These are phyloP conservation scores for Brassica incana DNA, from an alignment of 345 rosid genomes.

Conservation along the genomic window DNA sequence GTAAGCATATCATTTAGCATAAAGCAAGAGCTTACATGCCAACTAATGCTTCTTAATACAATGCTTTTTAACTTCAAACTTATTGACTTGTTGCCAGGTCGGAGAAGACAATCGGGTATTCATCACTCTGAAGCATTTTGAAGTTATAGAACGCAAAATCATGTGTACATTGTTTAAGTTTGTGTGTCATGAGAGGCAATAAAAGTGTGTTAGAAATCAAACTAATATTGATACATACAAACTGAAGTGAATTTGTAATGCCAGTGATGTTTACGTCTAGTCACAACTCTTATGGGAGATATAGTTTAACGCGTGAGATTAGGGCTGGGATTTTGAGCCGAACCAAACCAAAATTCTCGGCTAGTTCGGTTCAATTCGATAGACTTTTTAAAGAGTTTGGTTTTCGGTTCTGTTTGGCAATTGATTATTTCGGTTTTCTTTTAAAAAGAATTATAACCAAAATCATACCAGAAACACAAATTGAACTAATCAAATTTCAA, in stretches of 20 bases:
- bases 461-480: no score
- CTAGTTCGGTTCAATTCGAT: no score
- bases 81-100: constrained; percentile 20
- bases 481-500: no score
- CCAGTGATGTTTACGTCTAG: constrained; percentile 12
- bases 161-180: not conserved
- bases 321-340: no score
- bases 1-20: constrained; percentile 22
- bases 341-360: no score
- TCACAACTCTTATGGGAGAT: not conserved
- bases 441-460: no score
- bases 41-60: not conserved
- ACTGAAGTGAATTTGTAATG: not conserved
- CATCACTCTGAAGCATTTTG: constrained; percentile 27
- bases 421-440: no score
- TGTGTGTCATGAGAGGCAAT: constrained; percentile 16
- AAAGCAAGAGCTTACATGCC: not conserved
- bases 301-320: not conserved
- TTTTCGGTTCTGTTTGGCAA: no score
- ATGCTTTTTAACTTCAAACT: not conserved
- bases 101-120: constrained; percentile 29
- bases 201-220: constrained; percentile 4
- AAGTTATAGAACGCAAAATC: not conserved
- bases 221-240: not conserved
- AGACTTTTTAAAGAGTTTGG: no score